Evolutionary conservation across 2,329 filamentous ascomycete species (phyloP), one percentile per base, ranked within the genome.

Genomic region (Fusarium incarnatum): DNA sequence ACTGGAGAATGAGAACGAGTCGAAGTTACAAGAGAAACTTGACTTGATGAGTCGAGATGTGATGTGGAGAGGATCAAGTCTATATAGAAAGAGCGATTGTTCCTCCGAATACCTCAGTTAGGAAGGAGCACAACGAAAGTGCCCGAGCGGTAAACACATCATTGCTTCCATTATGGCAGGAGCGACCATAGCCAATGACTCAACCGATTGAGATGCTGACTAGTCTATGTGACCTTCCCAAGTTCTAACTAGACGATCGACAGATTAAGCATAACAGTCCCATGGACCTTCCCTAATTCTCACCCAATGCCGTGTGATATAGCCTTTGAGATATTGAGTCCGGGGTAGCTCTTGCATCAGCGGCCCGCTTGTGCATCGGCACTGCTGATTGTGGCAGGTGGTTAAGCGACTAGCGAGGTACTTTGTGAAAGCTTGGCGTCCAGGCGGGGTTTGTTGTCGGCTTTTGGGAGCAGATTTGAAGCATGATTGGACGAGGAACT

Each of bases 321-420:
- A 42, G 22, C 48, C 25, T 49, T 30, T 32, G 4, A 28, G 45
- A 48, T 59, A 63, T 56, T 18, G 27, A 44, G 30, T 23, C n/a
- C n/a, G 28, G 49, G 20, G 58, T 70, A 20, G 27, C 37, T 67
- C 56, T 67, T 55, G 30, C 23, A 20, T 42, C 41, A 15, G 45
- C 63, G 67, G 67, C 20, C 67, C 67, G 67, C 62, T 46, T 45
- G 48, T 49, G 63, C 64, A 67, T 70, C 67, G 67, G 67, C 46
- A 71, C 60, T 44, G 8, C 67, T 70, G 32, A 25, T 71, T 70
- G 28, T 18, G 67, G 67, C 53, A 70, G 67, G 67, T 70, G 57
- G 46, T 52, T 44, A 52, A 18, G n/a, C n/a, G 11, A 4, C 27
- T 41, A 8, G 23, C 12, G 13, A 48, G 67, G 67, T 44, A 70